Base-by-base conservation (phyloP, 108 stramenopile species). In the Nitzschia putrida region DNA sequence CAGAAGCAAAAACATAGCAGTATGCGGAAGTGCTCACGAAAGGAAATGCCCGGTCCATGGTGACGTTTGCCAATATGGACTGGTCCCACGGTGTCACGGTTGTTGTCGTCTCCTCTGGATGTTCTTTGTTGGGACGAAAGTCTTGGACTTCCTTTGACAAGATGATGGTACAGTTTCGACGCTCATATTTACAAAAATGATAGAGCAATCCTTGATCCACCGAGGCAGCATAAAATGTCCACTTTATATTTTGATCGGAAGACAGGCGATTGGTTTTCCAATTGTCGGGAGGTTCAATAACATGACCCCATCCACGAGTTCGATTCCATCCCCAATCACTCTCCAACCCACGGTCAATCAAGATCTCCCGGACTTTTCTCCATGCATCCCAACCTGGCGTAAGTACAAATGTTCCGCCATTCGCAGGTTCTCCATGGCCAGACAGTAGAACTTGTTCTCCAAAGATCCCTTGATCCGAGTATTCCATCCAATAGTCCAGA, bases 161-260 rank as follows among this genome's bases (percentile, higher is more conserved):
- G 8, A 61, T 61, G 25, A 43, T 66, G 12, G 78, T 66, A 21
- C 78, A 74, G 29, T 75, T 58, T 39, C 68, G 58, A 37, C 69
- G 57, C 22, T 66, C 55, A 43, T 76, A 83, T 40, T 83, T 79
- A 20, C 68, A 61, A 74, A 66, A 83, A 57, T 83, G 63, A 56
- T 72, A 79, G 10, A 83, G 45, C 7, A 83, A 64, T 22, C 82
- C 85, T 64, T 84, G 83, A 63, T 84, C 83, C 1, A 70, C 69
- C 52, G 40, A 50, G 7, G 76, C 79, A 12, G 57, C 76, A 23
- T 73, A 63, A 49, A 77, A 84, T 13, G 53, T 64, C 83, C 83
- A 84, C 14, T 64, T 23, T 0, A 61, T 75, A n/a, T n/a, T n/a
- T 8, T 59, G 41, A 4, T 34, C n/a, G n/a, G n/a, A n/a, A n/a